Evolutionary conservation across 768 basidiomycete genomes (phyloP), one percentile per base, ranked within the genome.

Genomic region (Suillus luteus): DNA sequence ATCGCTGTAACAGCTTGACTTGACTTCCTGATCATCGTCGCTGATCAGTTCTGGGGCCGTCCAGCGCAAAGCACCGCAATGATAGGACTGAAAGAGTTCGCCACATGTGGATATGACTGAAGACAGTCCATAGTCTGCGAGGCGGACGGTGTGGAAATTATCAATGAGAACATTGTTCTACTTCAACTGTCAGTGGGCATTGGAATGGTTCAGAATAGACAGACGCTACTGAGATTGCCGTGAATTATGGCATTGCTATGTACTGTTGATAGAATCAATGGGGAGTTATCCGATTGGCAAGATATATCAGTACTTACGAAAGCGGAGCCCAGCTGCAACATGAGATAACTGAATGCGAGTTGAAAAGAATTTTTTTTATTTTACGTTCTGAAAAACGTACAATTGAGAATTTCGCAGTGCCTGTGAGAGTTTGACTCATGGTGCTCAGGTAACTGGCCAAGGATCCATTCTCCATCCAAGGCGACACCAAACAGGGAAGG

Each of bases 81-180:
- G 40, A n/a, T n/a, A 52, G 1, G 48, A 65, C n/a, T 55, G 49
- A 24, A 41, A 27, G 38, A 27, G 41, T 15, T 46, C 22, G 41
- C 55, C 35, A 37, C 59, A 58, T 5, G 17, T 9, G n/a, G 59
- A 54, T n/a, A 64, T 40, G 60, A 82, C 75, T 35, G 67, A 78
- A 24, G 79, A 82, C 5, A 82, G 67, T 1, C 81, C 82, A 62
- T 82, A 82, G 63, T 82, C 82, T 61, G 77, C 77, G 11, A 83
- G 66, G 19, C 74, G 73, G 6, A 75, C 80, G 17, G 71, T 74
- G 27, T 75, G 72, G 17, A 77, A 63, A 63, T 77, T 73, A 61
- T 79, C 77, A 48, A 83, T 77, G 19, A 82, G 74, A 38, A 63
- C 51, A 41, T 65, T 65, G 10, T 49, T 51, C 62, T 65, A 33